Evolutionary conservation across 805 yeast species (phyloP).

Genomic region (Starmerella davenportii): DNA sequence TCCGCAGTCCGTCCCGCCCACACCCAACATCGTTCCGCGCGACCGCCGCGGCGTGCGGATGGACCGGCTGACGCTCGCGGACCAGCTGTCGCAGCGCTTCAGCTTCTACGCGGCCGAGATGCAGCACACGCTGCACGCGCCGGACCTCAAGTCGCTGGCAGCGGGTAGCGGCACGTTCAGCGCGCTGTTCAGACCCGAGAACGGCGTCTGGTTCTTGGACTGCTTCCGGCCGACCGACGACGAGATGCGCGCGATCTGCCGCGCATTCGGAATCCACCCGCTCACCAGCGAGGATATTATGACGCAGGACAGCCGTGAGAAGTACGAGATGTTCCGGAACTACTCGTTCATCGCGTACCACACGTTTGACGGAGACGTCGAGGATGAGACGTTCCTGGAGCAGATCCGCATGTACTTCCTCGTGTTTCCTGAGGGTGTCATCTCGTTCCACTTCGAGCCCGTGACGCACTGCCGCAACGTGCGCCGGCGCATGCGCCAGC

Average conservation of each 20-base stretch:
- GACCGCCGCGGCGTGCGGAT: neutral
- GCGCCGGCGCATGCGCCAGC: constrained; percentile 44
- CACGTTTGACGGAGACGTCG: constrained; percentile 84
- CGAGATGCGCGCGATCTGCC: constrained; percentile 81
- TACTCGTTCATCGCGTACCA: constrained; percentile 95
- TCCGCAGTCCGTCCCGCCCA: neutral
- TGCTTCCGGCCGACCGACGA: constrained; percentile 85
- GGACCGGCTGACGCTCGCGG: neutral
- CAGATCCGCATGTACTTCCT: constrained; percentile 45
- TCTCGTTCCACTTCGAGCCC: constrained; percentile 43
- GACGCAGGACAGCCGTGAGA: constrained; percentile 92
- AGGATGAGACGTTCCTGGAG: constrained; percentile 34
- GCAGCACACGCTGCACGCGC: constrained; percentile 78
- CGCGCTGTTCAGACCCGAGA: constrained; percentile 50
- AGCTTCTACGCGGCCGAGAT: constrained; percentile 65
- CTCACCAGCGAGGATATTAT: constrained; percentile 94
- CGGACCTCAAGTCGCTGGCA: constrained; percentile 64
- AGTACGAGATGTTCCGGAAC: constrained; percentile 75
- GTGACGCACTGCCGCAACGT: constrained; percentile 43
- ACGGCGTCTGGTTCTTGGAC: constrained; percentile 91
- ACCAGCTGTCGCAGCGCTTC: constrained; percentile 54
- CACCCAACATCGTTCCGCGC: constrained; percentile 2
- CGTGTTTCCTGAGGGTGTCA: constrained; percentile 41
- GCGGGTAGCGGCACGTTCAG: constrained; percentile 40
- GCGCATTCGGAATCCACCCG: constrained; percentile 94